These are phyloP conservation scores for Aspergillus nidulans DNA, from an alignment of 495 filamentous ascomycete species.

Conservation along the genomic window DNA sequence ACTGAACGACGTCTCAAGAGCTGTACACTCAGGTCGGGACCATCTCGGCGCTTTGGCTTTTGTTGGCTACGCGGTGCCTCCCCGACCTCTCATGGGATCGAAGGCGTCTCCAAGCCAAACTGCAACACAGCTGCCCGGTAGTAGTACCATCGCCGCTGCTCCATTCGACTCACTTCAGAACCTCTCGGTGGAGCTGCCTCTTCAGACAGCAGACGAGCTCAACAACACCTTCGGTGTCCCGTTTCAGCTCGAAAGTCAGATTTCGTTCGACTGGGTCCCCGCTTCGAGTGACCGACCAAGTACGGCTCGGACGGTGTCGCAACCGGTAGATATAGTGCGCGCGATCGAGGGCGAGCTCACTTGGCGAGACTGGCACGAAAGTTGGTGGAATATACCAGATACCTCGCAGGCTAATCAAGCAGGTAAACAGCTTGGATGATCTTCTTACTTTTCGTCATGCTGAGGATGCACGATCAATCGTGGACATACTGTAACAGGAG, in stretches of 20 bases:
- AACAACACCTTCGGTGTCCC: neutral
- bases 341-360: constrained; percentile 7
- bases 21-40: neutral
- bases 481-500: too few relatives aligned
- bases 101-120: neutral
- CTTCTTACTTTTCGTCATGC: too few relatives aligned
- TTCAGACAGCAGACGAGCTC: neutral
- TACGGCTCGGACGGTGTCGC: neutral
- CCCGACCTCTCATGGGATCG: neutral
- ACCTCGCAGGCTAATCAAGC: neutral
- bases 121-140: neutral
- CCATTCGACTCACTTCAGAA: neutral
- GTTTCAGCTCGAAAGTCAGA: constrained; percentile 1
- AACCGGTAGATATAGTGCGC: constrained; percentile 8
- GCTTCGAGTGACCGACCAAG: neutral
- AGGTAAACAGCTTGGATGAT: neutral
- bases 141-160: neutral
- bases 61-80: neutral
- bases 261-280: neutral
- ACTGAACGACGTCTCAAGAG: constrained; percentile 4
- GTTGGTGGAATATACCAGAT: constrained; percentile 5
- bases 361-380: constrained; percentile 12
- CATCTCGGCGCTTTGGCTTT: neutral
- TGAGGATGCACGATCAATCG: too few relatives aligned
- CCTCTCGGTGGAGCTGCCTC: neutral